Base-by-base conservation (phyloP, 2,329 filamentous ascomycete genomes). In the Metarhizium album region DNA sequence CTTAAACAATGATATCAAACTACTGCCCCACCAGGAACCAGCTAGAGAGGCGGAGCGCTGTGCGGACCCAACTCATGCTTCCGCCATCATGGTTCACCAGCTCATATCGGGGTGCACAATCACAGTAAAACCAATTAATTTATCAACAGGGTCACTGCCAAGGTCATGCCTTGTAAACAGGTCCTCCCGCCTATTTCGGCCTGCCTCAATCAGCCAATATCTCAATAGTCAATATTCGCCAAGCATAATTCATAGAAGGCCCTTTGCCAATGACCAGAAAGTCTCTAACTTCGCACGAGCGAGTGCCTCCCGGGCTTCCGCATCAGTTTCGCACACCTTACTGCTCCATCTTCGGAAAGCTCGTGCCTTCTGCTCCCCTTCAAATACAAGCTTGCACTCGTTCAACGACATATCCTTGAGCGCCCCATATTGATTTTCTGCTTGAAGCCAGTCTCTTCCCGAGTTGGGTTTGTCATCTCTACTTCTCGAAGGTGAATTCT, bases 261-360 rank as follows among this genome's bases (percentile, higher is more conserved):
- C 87, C 74, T 94, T 95, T 0, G 90, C 91, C 59, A 93, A 70
- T 9, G 85, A 85, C 93, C 93, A 98, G 62, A 98, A 91, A 60
- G 86, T 95, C 60, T 97, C 91, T 78, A 97, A 87, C 74, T 95
- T 96, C 5, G 83, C 81, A 58, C 89, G 79, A 13, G 82, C 72
- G 55, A 98, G 69, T 22, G 84, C 76, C 59, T 95, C 89, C 64
- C 87, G 85, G 4, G 91, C 93, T 63, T 94, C 87, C 11, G 83
- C 79, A 65, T 98, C 93, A 2, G 87, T 91, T 69, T 97, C 93
- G 67, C 90, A 95, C n/a, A 93, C 82, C 64, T 88, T 86, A 55
- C 84, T 90, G 2, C 86, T 78, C 87, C 91, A 97, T 63, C 89
- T 90, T 57, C 86, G 83, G 65, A 97, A 98, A 0, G 76, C 80